Base-by-base conservation (phyloP, 805 yeast genomes). In the Brettanomyces anomalus region DNA sequence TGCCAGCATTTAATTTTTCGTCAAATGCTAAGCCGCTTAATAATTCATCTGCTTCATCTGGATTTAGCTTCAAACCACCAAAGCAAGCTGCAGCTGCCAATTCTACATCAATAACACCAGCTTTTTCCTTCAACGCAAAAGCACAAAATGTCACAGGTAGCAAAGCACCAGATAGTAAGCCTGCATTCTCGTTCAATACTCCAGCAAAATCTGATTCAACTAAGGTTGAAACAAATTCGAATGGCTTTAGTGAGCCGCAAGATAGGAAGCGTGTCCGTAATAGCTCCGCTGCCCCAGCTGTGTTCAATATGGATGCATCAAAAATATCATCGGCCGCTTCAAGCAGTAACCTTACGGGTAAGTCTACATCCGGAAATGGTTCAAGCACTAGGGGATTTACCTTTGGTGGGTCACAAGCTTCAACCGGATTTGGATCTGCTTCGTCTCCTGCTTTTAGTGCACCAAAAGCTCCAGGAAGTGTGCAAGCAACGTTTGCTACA, bases 1-100 rank as follows among this genome's bases (percentile, higher is more conserved):
- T 18, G 14, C 36, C 48, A 19, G 24, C 43, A 26, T 33, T 37
- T 33, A 21, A 24, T 11, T 40, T 44, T 39, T 39, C 42, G 19
- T 34, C 37, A 21, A 3, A 44, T 11, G 4, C 44, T 11, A 33
- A 15, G 7, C 8, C 30, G 26, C 34, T 40, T 37, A 41, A 30
- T 13, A 42, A 33, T 17, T 14, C 38, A 15, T 7, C 35, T 15
- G 35, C 35, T 16, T 8, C 35, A 14, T 7, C 35, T 8, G 13
- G 13, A 8, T 33, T 33, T 13, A 16, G 35, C 7, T 15, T 15
- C 35, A n/a, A 33, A 15, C 18, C 16, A 16, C 37, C 35, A 8
- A 33, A 16, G 7, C 35, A 33, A 16, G 13, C 6, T 33, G 35
- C 18, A n/a, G 8, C 16, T 18, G n/a, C n/a, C 16, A 26, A 15